Conservation (phyloP, 2,329 filamentous ascomycete species). For the Pleomassaria siparia region DNA sequence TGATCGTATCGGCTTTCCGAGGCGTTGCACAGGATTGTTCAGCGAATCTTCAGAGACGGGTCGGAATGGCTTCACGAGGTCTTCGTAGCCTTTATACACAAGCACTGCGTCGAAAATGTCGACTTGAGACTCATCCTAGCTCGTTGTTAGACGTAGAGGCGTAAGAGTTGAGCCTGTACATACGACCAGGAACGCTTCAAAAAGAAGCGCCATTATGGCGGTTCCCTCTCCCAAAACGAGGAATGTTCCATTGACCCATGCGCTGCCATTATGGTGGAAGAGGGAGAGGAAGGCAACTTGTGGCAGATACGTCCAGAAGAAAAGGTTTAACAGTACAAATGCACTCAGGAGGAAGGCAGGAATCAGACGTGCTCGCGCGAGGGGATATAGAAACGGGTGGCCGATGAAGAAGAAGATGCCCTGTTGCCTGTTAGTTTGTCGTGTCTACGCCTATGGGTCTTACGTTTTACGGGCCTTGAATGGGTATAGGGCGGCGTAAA, state of each 20-base stretch:
- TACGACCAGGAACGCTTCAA: constrained; percentile 54
- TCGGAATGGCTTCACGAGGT: constrained; percentile 49
- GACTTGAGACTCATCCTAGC: constrained; percentile 68
- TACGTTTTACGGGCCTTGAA: constrained; percentile 28
- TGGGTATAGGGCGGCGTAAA: constrained; percentile 31
- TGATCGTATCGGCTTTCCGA: constrained; percentile 76
- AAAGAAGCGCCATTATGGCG: constrained; percentile 61
- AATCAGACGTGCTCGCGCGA: constrained; percentile 75
- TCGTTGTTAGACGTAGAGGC: background rate
- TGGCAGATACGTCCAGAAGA: constrained; percentile 84
- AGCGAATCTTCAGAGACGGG: constrained; percentile 66
- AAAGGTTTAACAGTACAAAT: constrained; percentile 81
- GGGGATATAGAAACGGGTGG: constrained; percentile 78
- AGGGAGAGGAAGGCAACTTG: constrained; percentile 86
- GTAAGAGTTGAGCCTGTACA: constrained; percentile 3
- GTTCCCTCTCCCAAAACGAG: constrained; percentile 72
- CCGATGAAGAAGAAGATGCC: constrained; percentile 81
- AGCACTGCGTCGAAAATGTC: constrained; percentile 78
- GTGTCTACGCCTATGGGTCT: background rate
- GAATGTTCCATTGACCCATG: constrained; percentile 88
- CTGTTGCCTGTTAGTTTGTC: constrained; percentile 37
- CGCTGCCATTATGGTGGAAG: constrained; percentile 76
- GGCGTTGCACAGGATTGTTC: constrained; percentile 72
- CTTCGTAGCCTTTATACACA: constrained; percentile 70
- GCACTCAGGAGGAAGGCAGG: constrained; percentile 80